phyloP scores from a whole-genome alignment of 2,329 filamentous ascomycete genomes.

The Falciphora oryzae region DNA sequence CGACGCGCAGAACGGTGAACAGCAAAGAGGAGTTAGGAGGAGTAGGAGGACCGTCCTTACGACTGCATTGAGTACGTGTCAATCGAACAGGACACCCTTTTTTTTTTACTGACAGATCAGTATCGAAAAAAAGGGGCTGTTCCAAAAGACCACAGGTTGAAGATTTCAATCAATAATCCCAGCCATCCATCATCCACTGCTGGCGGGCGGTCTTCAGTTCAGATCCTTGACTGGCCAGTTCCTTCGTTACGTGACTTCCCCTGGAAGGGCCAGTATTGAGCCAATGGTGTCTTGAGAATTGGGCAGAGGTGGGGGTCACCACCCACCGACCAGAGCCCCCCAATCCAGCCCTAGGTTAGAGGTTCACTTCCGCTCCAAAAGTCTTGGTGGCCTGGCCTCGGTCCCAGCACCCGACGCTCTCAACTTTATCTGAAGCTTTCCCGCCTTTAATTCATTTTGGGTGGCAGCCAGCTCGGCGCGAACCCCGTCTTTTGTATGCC shows the following conservation, averaged over 20 bases:
- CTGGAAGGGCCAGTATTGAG: not conserved
- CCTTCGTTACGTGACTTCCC: not conserved
- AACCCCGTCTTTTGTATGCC: not conserved
- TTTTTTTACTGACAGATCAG: not conserved
- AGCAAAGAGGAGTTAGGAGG: not conserved
- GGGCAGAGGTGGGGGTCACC: not conserved
- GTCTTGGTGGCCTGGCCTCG: no score
- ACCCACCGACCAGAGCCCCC: no score
- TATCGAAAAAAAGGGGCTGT: not conserved
- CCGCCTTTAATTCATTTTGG: not conserved
- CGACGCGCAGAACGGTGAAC: not conserved
- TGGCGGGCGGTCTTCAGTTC: not conserved
- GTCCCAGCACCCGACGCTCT: no score
- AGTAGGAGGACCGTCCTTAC: not conserved
- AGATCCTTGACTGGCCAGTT: not conserved
- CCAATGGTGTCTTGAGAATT: not conserved
- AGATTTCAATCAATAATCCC: slow-evolving; percentile 1
- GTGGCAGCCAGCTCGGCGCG: no score
- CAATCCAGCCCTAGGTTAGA: no score
- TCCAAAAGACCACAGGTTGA: not conserved
- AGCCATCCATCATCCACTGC: not conserved
- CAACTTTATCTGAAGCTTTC: not conserved
- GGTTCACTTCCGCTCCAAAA: no score
- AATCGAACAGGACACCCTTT: not conserved
- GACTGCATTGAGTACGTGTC: not conserved